Percentiles rank a stretch among this genome's conserved stretches.
phyloP scores from a whole-genome alignment of 441 rosid genomes.

The Cnidoscolus chayamansa region DNA sequence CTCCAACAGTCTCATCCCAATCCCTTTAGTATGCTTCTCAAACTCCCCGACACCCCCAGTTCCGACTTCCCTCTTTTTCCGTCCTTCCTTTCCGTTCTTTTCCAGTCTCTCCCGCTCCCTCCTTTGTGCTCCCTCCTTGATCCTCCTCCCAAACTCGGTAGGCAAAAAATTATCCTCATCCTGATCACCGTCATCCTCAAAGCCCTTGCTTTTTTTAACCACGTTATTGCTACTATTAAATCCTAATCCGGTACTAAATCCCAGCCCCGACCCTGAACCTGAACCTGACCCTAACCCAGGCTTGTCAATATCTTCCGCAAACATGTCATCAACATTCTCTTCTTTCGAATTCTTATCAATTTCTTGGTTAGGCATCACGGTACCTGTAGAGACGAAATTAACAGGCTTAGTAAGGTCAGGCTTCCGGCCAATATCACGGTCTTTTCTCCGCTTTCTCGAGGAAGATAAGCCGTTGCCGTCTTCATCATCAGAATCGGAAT shows the following conservation, averaged over 20 bases:
- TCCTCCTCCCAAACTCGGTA: slow-evolving; percentile 59
- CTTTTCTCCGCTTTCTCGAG: slow-evolving; percentile 46
- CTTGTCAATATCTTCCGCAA: slow-evolving; percentile 40
- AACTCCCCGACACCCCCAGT: slow-evolving; percentile 50
- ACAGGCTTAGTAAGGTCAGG: slow-evolving; percentile 70
- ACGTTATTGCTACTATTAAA: slow-evolving; percentile 22
- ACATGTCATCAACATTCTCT: slow-evolving; percentile 34
- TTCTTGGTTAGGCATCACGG: slow-evolving; percentile 63
- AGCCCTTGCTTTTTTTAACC: slow-evolving; percentile 16
- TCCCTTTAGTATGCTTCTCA: slow-evolving; percentile 72
- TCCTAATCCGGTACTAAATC: slow-evolving; percentile 39
- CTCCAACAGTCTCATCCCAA: slow-evolving; percentile 70
- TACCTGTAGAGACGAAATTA: slow-evolving; percentile 64
- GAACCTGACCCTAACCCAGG: slow-evolving; percentile 52
- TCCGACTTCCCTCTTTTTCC: slow-evolving; percentile 35
- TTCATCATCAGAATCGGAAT: slow-evolving; percentile 55
- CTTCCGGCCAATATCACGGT: slow-evolving; percentile 42
- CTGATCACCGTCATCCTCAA: slow-evolving; percentile 23
- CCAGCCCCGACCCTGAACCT: slow-evolving; percentile 28
- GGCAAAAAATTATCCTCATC: slow-evolving; percentile 47
- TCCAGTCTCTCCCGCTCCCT: slow-evolving; percentile 50
- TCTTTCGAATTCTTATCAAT: slow-evolving; percentile 49
- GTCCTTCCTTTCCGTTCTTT: slow-evolving; percentile 46
- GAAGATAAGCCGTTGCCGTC: slow-evolving; percentile 28
- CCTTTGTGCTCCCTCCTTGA: slow-evolving; percentile 55